Evolutionary conservation across 768 basidiomycete species (phyloP).

Genomic region (Daedaleopsis nitida): DNA sequence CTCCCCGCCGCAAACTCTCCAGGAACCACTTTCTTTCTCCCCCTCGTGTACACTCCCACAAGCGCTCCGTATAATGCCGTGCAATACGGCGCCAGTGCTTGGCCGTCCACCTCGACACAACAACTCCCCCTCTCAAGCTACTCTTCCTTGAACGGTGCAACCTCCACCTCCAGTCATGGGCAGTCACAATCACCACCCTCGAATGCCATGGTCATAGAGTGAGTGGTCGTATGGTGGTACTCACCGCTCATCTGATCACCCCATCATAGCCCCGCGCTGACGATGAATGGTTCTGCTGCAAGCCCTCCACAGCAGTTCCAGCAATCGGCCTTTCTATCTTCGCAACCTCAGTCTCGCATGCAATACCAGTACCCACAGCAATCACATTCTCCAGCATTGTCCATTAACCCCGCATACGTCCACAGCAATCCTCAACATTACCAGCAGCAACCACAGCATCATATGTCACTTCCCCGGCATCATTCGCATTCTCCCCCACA

Average conservation of each 20-base stretch:
- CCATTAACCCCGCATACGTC: slow-evolving; percentile 40
- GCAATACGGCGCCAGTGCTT: slow-evolving; percentile 52
- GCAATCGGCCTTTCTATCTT: slow-evolving; percentile 40
- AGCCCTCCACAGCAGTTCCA: slow-evolving; percentile 47
- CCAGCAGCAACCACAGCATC: slow-evolving; percentile 33
- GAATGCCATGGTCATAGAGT: slow-evolving; percentile 79
- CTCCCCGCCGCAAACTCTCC: slow-evolving; percentile 43
- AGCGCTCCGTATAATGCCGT: slow-evolving; percentile 52
- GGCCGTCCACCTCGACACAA: slow-evolving; percentile 40
- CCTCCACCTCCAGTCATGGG: slow-evolving; percentile 43
- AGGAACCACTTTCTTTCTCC: slow-evolving; percentile 39
- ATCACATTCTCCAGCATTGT: slow-evolving; percentile 40
- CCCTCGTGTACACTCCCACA: slow-evolving; percentile 40
- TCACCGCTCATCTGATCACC: slow-evolving; percentile 1
- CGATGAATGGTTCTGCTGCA: slow-evolving; percentile 51
- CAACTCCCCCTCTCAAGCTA: slow-evolving; percentile 68
- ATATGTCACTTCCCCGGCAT: slow-evolving; percentile 9
- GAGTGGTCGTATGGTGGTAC: slow-evolving; percentile 31
- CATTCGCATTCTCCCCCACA: slow-evolving; percentile 19
- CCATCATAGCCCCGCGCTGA: slow-evolving; percentile 56
- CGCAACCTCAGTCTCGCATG: slow-evolving; percentile 36
- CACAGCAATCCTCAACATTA: slow-evolving; percentile 31
- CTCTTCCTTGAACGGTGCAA: slow-evolving; percentile 80
- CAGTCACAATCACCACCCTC: slow-evolving; percentile 31
- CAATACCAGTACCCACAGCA: slow-evolving; percentile 40